Base-by-base conservation (phyloP, 805 yeast species). In the Yarrowia phangngaensis region DNA sequence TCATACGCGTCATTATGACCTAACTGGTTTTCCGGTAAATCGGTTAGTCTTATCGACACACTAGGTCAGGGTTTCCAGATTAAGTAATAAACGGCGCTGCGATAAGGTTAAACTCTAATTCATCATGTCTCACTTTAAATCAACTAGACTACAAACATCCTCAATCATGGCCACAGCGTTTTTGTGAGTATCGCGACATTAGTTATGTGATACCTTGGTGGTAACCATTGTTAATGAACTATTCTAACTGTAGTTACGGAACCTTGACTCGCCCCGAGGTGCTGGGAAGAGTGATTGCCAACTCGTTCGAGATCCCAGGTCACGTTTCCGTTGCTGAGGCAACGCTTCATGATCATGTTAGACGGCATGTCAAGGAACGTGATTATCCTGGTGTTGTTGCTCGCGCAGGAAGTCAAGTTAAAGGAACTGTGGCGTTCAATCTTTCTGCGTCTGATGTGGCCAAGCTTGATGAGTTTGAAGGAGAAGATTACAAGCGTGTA, bases 201-300 rank as follows among this genome's bases (percentile, higher is more conserved):
- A n/a, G 16, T 20, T 19, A 32, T 16, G 24, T 32, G 24, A 32
- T 4, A 6, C 22, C 15, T 12, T 20, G 11, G 3, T 33, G 19
- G 14, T 20, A 13, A 33, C 28, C n/a, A 11, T 26, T 11, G 14
- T 26, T 14, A 26, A 14, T 14, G n/a, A 26, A 34, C 32, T 38
- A 38, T 26, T 19, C 19, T 23, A 38, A 38, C 26, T 19, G 14
- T 23, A 38, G 45, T 14, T 38, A 38, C 24, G 45, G 45, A 16
- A 38, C 45, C 20, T 32, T 38, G 13, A 38, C 45, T 3, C 45
- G 45, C 6, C 45, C 45, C 2, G 45, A 38, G 12, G 45, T 38
- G 3, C 45, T 38, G 4, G 45, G 45, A 27, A 26, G 45, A 38
- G 45, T 38, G 17, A 38, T 38, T 26, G 45, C 45, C 2, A 13